Base-by-base conservation (phyloP, 768 basidiomycete species). In the Cyclocybe aegerita region DNA sequence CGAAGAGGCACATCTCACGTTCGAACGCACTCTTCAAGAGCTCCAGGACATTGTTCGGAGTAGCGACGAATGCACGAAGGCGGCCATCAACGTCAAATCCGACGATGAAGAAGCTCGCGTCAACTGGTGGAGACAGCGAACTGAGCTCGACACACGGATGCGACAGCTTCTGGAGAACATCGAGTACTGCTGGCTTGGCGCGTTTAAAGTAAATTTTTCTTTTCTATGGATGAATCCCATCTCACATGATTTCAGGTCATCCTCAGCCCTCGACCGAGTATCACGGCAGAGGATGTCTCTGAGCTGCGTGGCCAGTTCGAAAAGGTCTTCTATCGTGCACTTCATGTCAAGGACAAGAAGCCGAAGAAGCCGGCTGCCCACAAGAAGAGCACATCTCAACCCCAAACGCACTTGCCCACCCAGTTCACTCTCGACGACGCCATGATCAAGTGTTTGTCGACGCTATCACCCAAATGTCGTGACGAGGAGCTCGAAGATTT, bases 401-500 rank as follows among this genome's bases (percentile, higher is more conserved):
- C 66, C 10, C 70, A 70, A 47, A 65, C 61, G n/a, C 63, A 61
- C 30, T 60, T 65, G 5, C 69, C 70, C 9, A 73, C 60, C 40
- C 75, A 77, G 43, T 72, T 86, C 40, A 77, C 69, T 3, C 71
- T 98, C 8, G 86, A 93, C 58, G 83, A 90, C 46, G 66, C 76
- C 3, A 75, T 98, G n/a, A 65, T 98, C 30, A 81, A 88, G 55
- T 93, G 92, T 65, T 92, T 99, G 63, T 85, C 91, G 0, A 84
- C 84, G 0, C 71, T 99, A 2, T 84, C 90, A 2, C 83, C 90
- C 0, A 82, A 83, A 59, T 93, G 90, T 58, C 80, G 82, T 31
- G 90, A 96, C 59, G 96, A 99, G 63, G 97, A 99, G 62, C 74
- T 98, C 7, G 97, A 98, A 65, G 97, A 99, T 63, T 73, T 98